Conservation (phyloP, 495 filamentous ascomycete species). For the Pseudomonodictys pantanalensis region DNA sequence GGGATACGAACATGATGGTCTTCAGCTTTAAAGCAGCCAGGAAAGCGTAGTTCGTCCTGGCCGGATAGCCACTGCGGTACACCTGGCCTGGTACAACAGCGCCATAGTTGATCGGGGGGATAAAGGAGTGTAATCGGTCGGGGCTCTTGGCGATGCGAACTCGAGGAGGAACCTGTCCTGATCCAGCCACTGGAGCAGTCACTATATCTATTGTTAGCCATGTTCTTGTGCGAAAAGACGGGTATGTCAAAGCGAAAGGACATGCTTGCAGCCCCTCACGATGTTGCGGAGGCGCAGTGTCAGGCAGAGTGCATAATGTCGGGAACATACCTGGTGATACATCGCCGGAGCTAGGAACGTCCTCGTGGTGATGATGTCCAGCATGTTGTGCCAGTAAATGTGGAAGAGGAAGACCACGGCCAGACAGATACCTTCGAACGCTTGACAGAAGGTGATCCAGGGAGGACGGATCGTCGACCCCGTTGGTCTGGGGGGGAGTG, state of each 20-base stretch:
- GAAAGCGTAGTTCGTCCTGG: conserved; percentile 60
- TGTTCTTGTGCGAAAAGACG: too few species aligned
- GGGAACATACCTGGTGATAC: too few species aligned
- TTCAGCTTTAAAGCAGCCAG: conserved; percentile 63
- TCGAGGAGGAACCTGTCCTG: too few species aligned
- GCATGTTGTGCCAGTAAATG: conserved; percentile 3
- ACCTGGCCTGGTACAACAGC: conserved; percentile 58
- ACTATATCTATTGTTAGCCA: too few species aligned
- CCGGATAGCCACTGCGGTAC: conserved; percentile 75
- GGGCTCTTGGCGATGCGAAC: not conserved
- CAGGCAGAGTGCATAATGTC: too few species aligned
- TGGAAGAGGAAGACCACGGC: not conserved
- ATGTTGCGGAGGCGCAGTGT: too few species aligned
- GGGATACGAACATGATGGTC: conserved; percentile 64
- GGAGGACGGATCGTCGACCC: not conserved
- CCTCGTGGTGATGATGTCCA: conserved; percentile 10
- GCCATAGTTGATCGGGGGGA: conserved; percentile 63
- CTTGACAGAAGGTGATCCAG: too few species aligned
- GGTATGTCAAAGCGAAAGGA: too few species aligned
- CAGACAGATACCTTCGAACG: not conserved
- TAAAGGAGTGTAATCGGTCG: conserved; percentile 26
- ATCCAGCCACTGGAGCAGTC: too few species aligned
- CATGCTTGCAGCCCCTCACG: too few species aligned
- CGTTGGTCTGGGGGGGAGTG: too few species aligned
- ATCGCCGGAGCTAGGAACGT: too few species aligned